phyloP scores from a whole-genome alignment of 768 basidiomycete genomes.

The Lactarius evosmus region DNA sequence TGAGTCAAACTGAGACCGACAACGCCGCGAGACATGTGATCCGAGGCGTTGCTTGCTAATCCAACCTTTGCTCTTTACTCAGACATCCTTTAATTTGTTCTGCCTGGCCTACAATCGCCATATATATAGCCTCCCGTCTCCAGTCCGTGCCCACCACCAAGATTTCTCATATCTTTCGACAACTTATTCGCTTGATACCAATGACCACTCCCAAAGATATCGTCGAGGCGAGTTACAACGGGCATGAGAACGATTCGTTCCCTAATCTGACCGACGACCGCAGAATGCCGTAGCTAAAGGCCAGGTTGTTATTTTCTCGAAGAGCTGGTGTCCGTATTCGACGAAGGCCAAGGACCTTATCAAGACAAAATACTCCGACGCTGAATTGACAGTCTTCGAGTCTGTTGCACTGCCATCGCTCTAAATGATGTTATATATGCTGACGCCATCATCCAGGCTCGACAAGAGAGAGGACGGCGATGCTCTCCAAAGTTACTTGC shows the following conservation, averaged over 20 bases:
- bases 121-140: slow-evolving; percentile 1
- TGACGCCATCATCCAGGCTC: slow-evolving; percentile 40
- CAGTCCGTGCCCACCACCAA: background rate
- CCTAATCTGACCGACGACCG: background rate
- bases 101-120: background rate
- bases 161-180: background rate
- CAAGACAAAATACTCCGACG: slow-evolving; percentile 31
- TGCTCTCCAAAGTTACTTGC: slow-evolving; percentile 65
- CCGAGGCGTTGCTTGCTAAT: slow-evolving; percentile 1
- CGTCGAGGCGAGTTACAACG: slow-evolving; percentile 13
- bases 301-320: slow-evolving; percentile 41
- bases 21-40: background rate
- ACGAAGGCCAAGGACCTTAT: slow-evolving; percentile 39
- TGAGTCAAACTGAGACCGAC: background rate
- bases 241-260: background rate
- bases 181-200: background rate
- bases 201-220: slow-evolving; percentile 19
- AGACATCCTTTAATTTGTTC: slow-evolving; percentile 4
- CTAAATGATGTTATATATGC: background rate
- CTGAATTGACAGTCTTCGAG: slow-evolving; percentile 36
- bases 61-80: background rate
- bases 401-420: slow-evolving; percentile 24
- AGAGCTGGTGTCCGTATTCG: slow-evolving; percentile 42
- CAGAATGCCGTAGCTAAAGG: slow-evolving; percentile 36
- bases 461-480: slow-evolving; percentile 54